Evolutionary conservation across 1,139 yeast genomes (phyloP).

Genomic region (Blastobotrys indianensis): DNA sequence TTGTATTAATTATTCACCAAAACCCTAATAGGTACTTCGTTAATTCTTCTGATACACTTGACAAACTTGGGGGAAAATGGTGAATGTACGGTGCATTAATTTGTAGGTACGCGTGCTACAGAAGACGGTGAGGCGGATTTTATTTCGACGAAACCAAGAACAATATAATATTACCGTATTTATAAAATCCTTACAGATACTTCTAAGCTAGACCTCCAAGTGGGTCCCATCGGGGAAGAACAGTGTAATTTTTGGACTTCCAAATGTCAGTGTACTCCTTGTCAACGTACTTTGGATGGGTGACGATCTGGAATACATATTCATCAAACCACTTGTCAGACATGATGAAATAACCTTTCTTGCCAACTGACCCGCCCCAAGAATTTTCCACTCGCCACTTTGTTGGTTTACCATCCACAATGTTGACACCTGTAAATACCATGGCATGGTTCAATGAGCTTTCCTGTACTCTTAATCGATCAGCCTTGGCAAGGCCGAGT

Average conservation of each 20-base stretch:
- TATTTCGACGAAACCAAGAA: too few species aligned
- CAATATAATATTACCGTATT: too few species aligned
- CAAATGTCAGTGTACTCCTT: conserved; percentile 43
- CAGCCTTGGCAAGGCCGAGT: conserved; percentile 46
- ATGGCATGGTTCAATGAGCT: conserved; percentile 66
- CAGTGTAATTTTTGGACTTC: conserved; percentile 45
- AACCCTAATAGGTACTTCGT: too few species aligned
- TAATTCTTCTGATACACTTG: too few species aligned
- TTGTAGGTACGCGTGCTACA: too few species aligned
- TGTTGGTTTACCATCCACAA: conserved; percentile 44
- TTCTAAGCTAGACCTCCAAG: conserved; percentile 58
- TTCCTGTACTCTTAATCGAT: conserved; percentile 51
- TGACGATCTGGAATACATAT: conserved; percentile 59
- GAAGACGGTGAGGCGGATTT: too few species aligned
- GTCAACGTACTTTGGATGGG: conserved; percentile 44
- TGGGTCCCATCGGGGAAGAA: conserved; percentile 60
- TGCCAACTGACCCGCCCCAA: conserved; percentile 59
- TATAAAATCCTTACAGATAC: too few species aligned
- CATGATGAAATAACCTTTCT: conserved; percentile 59
- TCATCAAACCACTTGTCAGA: conserved; percentile 63
- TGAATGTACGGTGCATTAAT: too few species aligned
- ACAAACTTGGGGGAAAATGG: too few species aligned
- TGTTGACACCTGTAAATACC: conserved; percentile 62
- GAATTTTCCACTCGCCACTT: conserved; percentile 70
- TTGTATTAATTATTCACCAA: too few species aligned